Evolutionary conservation across 2,329 filamentous ascomycete species (phyloP), one percentile per base, ranked within the genome.

Genomic region (Fusarium hostae): DNA sequence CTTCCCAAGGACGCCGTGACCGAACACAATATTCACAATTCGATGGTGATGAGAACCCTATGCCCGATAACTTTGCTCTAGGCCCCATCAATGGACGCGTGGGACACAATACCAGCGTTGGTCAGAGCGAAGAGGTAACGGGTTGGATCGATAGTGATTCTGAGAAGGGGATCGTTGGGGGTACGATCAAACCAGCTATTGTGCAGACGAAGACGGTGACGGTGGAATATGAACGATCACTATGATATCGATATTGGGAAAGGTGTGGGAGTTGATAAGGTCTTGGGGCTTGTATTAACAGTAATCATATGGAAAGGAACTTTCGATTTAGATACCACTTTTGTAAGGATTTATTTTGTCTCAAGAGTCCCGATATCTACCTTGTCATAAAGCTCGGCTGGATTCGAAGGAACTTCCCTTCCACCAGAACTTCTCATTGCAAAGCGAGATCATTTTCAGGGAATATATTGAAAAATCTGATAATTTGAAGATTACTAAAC

Each of bases 161-260:
- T 3, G 73, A 75, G 20, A 73, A 65, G 56, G 73, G 58, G 2
- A 75, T 75, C 12, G 55, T 72, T 5, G 59, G 45, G 10, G 62
- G 56, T 1, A 48, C 63, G 15, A 20, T 22, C 13, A 73, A 57
- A 7, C 74, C 59, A 22, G 65, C 71, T 3, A 76, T 75, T 43
- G n/a, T 76, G 22, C 74, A 76, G 55, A 75, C 70, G 6, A 76
- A 59, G 34, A 76, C 74, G 10, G 71, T 76, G 8, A 75, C 70
- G 3, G 71, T 76, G 8, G 67, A 76, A 52, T 75, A 74, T n/a
- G 67, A 65, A 11, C 39, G 40, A 10, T 35, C 48, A 28, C 24
- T 52, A 34, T 52, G 59, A 64, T 13, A 35, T 22, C 43, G 48
- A 63, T 7, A 39, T 24, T 30, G 5, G 4, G 20, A 30, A 37